phyloP scores from a whole-genome alignment of 192 early-diverging fungal species.

The Coemansia guatemalensis region DNA sequence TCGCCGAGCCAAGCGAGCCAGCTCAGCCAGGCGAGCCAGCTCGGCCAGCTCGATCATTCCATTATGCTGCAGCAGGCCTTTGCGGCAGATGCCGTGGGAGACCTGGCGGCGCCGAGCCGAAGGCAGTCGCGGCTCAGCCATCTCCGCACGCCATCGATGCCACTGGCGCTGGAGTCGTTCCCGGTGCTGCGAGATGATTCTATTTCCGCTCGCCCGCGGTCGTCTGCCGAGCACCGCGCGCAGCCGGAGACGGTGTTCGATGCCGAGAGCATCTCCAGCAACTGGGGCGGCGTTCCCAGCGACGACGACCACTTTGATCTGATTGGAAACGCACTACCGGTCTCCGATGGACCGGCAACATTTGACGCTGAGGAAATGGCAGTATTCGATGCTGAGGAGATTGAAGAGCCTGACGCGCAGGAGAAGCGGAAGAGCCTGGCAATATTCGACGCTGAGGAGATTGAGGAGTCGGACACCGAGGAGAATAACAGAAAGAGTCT shows the following conservation, averaged over 20 bases:
- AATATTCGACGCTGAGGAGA: slow-evolving; percentile 17
- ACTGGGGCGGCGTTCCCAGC: slow-evolving; percentile 5
- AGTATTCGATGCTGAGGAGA: slow-evolving; percentile 36
- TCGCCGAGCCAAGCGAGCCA: slow-evolving; percentile 21
- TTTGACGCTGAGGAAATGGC: slow-evolving; percentile 36
- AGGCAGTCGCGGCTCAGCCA: slow-evolving; percentile 11
- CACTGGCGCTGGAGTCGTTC: slow-evolving; percentile 9
- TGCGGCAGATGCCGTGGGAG: slow-evolving; percentile 9
- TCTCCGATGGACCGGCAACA: slow-evolving; percentile 4
- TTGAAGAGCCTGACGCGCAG: slow-evolving; percentile 4
- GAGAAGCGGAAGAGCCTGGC: not conserved
- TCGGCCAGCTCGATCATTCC: not conserved
- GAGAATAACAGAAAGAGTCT: not conserved
- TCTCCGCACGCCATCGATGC: slow-evolving; percentile 23
- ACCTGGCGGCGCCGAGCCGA: slow-evolving; percentile 5
- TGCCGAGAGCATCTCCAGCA: slow-evolving; percentile 23
- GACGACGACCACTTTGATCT: slow-evolving; percentile 29
- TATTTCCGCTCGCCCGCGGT: slow-evolving; percentile 12
- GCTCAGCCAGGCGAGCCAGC: slow-evolving; percentile 4
- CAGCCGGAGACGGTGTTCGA: slow-evolving; percentile 17
- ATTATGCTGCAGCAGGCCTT: slow-evolving; percentile 17
- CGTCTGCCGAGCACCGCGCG: slow-evolving; percentile 4
- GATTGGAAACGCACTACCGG: slow-evolving; percentile 34
- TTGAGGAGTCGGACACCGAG: not conserved
- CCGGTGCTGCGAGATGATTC: not conserved